Conservation (phyloP, 78 protist genomes). For the Pigoraptor vietnamica region DNA sequence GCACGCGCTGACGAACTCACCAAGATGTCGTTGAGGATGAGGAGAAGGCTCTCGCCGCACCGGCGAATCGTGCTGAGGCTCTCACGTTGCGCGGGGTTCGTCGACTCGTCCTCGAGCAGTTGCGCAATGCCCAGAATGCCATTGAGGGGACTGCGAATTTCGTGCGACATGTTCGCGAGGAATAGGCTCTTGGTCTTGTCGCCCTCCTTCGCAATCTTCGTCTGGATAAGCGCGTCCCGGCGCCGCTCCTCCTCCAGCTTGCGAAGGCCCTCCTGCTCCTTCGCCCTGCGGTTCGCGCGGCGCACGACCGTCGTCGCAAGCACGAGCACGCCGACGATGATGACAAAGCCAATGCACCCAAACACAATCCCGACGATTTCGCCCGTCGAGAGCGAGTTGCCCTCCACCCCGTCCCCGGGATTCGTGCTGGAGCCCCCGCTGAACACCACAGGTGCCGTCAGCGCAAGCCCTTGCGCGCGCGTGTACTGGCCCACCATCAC, state of each 20-base stretch:
- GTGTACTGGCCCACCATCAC: not conserved
- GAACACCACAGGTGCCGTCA: not conserved
- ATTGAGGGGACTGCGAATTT: slow-evolving; percentile 69
- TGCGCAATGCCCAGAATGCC: slow-evolving; percentile 64
- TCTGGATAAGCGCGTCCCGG: not conserved
- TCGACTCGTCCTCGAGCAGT: not conserved
- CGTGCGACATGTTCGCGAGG: slow-evolving; percentile 62
- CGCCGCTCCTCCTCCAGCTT: not conserved
- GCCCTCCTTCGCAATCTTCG: not conserved
- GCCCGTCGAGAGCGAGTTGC: not conserved
- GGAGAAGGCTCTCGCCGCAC: not conserved
- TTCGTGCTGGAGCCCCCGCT: not conserved
- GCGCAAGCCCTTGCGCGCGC: not conserved
- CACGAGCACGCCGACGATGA: not conserved
- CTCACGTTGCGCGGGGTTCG: not conserved
- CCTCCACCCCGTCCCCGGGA: not conserved
- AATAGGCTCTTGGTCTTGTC: slow-evolving; percentile 39
- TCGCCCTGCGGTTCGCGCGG: not conserved
- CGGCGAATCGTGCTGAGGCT: not conserved
- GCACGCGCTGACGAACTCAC: no score
- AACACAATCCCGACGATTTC: not conserved
- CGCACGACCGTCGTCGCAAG: not conserved
- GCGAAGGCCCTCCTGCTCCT: not conserved
- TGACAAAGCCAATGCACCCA: not conserved
- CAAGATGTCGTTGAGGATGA: not conserved